phyloP scores from a whole-genome alignment of 1,284 basidiomycete genomes.

The Ceratobasidium sp. region DNA sequence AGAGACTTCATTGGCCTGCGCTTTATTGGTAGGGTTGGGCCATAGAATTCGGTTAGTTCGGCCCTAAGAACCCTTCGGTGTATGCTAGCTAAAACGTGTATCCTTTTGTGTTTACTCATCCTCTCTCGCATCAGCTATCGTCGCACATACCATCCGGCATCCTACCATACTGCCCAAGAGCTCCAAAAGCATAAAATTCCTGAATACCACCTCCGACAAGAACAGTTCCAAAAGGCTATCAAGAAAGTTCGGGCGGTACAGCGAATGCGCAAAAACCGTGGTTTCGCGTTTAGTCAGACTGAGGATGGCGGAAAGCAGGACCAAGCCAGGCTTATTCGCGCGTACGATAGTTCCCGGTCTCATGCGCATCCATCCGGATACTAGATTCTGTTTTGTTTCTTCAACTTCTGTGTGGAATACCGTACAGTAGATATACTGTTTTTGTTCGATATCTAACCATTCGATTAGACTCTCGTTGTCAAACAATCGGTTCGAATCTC shows the following conservation, averaged over 20 bases:
- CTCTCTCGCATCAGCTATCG: constrained; percentile 68
- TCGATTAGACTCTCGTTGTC: neutral
- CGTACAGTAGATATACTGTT: constrained; percentile 16
- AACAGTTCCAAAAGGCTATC: constrained; percentile 98
- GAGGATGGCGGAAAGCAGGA: constrained; percentile 83
- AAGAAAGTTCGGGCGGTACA: constrained; percentile 97
- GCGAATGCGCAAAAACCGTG: constrained; percentile 90
- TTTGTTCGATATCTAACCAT: constrained; percentile 3
- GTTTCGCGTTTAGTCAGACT: constrained; percentile 96
- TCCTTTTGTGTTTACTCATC: constrained; percentile 45
- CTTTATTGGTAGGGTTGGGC: too few species aligned
- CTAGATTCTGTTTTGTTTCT: constrained; percentile 38
- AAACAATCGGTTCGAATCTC: too few species aligned
- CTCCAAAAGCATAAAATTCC: constrained; percentile 97
- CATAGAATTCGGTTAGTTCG: too few species aligned
- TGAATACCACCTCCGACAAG: constrained; percentile 95
- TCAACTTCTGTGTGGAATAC: constrained; percentile 3
- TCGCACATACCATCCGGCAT: constrained; percentile 86
- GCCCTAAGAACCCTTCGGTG: too few species aligned
- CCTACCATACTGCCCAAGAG: constrained; percentile 98
- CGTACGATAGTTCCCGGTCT: constrained; percentile 86
- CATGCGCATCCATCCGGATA: constrained; percentile 69
- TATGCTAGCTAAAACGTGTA: too few species aligned
- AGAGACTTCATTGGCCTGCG: too few species aligned
- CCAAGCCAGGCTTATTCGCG: constrained; percentile 84